Conservation (phyloP, 768 basidiomycete genomes). For the Pleurotus djamor region DNA sequence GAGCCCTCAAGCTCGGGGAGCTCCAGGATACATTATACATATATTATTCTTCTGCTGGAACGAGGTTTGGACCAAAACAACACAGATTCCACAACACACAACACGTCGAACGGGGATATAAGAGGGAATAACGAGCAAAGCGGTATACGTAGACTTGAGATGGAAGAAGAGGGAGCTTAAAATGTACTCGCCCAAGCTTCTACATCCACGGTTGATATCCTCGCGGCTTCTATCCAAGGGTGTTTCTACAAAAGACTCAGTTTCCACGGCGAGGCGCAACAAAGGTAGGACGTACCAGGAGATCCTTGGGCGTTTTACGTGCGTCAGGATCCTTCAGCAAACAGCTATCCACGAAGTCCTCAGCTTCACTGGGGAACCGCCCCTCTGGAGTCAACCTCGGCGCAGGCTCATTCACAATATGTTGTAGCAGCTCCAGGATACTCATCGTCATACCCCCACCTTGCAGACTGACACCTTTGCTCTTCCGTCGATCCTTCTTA, state of each 20-base stretch:
- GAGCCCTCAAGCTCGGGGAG: background rate
- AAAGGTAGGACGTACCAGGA: constrained; percentile 54
- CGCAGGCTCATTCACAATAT: constrained; percentile 98
- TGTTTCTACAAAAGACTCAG: constrained; percentile 48
- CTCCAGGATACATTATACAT: background rate
- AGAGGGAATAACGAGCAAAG: background rate
- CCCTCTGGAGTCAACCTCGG: constrained; percentile 80
- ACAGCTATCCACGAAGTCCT: constrained; percentile 87
- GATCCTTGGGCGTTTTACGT: constrained; percentile 84
- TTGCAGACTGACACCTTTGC: constrained; percentile 89
- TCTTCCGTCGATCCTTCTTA: constrained; percentile 84
- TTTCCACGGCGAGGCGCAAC: background rate
- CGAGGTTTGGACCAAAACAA: background rate
- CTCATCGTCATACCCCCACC: constrained; percentile 98
- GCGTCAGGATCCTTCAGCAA: constrained; percentile 85
- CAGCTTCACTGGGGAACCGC: constrained; percentile 66
- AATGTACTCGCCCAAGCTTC: constrained; percentile 81
- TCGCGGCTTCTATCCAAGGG: constrained; percentile 69
- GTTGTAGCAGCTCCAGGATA: constrained; percentile 93
- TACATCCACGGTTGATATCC: constrained; percentile 62
- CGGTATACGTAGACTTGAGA: background rate
- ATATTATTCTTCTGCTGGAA: background rate
- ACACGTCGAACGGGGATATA: background rate
- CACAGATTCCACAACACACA: background rate
- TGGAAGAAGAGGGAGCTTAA: constrained; percentile 23